Conservation (phyloP, 768 basidiomycete genomes). For the Tricholoma sp. region DNA sequence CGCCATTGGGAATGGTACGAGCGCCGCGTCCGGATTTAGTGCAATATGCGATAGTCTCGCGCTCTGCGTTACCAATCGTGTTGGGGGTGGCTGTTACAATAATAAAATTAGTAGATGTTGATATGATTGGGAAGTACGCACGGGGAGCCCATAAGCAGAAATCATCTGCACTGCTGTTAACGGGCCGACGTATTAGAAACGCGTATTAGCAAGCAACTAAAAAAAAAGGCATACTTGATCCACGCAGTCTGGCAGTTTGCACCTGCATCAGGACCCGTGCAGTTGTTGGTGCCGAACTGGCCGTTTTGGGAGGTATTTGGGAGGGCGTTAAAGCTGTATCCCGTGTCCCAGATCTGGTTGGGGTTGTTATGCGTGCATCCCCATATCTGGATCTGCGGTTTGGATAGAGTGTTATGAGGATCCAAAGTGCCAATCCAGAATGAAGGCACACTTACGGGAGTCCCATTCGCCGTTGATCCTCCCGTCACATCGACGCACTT, state of each 20-base stretch:
- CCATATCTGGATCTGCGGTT: conserved; percentile 43
- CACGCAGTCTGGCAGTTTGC: conserved; percentile 70
- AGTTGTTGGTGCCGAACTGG: conserved; percentile 64
- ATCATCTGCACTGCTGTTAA: conserved; percentile 49
- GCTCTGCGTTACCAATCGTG: conserved; percentile 29
- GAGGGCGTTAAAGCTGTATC: conserved; percentile 37
- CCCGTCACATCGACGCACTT: conserved; percentile 46
- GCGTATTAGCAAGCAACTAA: too few species aligned
- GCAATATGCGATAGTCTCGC: conserved; percentile 37
- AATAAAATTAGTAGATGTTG: background rate
- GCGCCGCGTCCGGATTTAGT: conserved; percentile 37
- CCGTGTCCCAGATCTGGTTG: conserved; percentile 52
- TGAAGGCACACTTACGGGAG: conserved; percentile 25
- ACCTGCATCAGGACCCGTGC: conserved; percentile 47
- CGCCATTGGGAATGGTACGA: conserved; percentile 40
- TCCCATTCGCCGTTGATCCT: conserved; percentile 36
- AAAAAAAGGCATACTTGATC: conserved; percentile 45
- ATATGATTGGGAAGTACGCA: conserved; percentile 3
- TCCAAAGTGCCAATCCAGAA: background rate
- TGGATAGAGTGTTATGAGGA: background rate
- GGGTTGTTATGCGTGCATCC: conserved; percentile 33
- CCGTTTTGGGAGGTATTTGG: conserved; percentile 50
- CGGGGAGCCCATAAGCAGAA: conserved; percentile 70
- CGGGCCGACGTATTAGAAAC: background rate
- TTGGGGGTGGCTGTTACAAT: background rate